These are phyloP conservation scores for Stachybotrys echinatus DNA, from an alignment of 2,329 filamentous ascomycete genomes.

Conservation along the genomic window DNA sequence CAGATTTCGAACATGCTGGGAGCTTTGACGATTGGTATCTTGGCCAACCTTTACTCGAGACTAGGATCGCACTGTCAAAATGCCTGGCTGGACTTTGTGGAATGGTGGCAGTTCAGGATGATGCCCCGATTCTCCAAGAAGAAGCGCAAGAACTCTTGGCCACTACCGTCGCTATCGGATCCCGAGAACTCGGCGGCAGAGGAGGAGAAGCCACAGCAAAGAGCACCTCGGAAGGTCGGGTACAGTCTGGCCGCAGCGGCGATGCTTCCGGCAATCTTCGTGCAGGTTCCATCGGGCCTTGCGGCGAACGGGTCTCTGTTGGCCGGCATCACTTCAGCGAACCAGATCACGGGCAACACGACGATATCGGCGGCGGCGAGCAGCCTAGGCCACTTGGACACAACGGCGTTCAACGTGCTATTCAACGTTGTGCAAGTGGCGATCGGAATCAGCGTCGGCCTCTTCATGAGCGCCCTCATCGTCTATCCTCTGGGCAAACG, in stretches of 20 bases:
- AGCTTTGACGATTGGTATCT: conserved; percentile 68
- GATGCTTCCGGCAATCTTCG: conserved; percentile 82
- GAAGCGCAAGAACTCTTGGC: conserved; percentile 21
- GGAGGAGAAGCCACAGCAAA: conserved; percentile 14
- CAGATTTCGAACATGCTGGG: conserved; percentile 76
- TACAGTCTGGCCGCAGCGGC: conserved; percentile 80
- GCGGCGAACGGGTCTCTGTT: conserved; percentile 55
- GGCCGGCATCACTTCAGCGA: conserved; percentile 50
- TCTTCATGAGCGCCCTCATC: conserved; percentile 51
- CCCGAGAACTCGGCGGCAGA: conserved; percentile 20
- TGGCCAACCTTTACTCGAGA: conserved; percentile 75
- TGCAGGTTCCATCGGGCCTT: conserved; percentile 59
- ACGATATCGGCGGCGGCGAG: conserved; percentile 20
- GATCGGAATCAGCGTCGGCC: conserved; percentile 56
- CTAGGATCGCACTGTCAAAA: conserved; percentile 56
- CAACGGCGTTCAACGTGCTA: conserved; percentile 47
- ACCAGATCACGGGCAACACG: conserved; percentile 44
- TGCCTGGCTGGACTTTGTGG: conserved; percentile 39
- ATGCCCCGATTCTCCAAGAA: conserved; percentile 24
- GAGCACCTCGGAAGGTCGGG: conserved; percentile 43
- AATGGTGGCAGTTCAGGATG: conserved; percentile 45
- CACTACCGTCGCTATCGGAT: conserved; percentile 22
- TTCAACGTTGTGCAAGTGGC: conserved; percentile 56
- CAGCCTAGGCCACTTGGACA: conserved; percentile 28
- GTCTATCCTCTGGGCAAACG: conserved; percentile 54